Base-by-base conservation (phyloP, 2,329 filamentous ascomycete species). In the Alternaria ventricosa region DNA sequence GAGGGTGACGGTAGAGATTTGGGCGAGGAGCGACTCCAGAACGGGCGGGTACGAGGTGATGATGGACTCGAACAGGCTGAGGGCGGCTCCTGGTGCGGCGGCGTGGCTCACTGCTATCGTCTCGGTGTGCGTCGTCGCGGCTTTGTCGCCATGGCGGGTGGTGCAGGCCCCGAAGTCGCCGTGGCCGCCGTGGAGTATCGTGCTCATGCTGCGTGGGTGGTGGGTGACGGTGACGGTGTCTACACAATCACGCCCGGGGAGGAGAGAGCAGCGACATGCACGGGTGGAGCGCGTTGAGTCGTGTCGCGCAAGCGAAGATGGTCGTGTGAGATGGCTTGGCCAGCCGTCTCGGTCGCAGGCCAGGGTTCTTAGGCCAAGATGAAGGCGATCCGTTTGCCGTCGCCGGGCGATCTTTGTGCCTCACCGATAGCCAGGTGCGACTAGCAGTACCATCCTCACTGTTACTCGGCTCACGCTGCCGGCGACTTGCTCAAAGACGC, bases 21-120 rank as follows among this genome's bases (percentile, higher is more conserved):
- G 86, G 46, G 86, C 81, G 51, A 88, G 82, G 23, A 89, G 82
- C 44, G 86, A 88, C 74, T 88, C 87, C 64, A 88, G 81, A 63
- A 89, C 83, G 50, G 87, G 87, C 30, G 85, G 84, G 74, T 88
- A 85, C 20, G 85, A 83, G 53, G 85, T 86, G 66, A 88, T 75
- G 67, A 88, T 78, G 68, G 82, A 77, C 75, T 89, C 87, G 72
- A 89, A 87, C 55, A 73, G 74, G 68, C 74, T 78, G 67, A 79
- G 75, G 25, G 68, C 30, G 55, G 61, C 49, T 3, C 25, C 27
- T 18, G 53, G 44, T 15, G 25, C 51, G 61, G 64, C 53, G 20
- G 54, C 65, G 55, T 33, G 53, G 56, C 20, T 44, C 50, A 6
- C 25, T 33, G 45, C 20, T 45, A 27, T 44, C 12, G 64, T 28